Evolutionary conservation across 305 asterid species (phyloP).

Genomic region (Coffea humblotiana): DNA sequence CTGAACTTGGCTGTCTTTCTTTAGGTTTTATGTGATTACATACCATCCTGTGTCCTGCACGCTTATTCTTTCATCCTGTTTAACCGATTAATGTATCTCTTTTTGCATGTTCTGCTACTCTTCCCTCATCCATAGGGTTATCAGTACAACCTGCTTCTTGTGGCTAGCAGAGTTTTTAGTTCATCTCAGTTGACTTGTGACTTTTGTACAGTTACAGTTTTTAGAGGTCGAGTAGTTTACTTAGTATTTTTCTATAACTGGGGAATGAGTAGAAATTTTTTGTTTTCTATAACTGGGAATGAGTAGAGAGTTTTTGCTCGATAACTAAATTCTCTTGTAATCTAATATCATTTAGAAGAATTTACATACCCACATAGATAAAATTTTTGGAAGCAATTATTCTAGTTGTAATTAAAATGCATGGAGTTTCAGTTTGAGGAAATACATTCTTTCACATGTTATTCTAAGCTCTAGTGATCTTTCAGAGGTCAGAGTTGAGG

Average conservation of each 20-base stretch:
- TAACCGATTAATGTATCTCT: neutral
- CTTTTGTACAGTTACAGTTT: neutral
- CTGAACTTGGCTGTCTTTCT: neutral
- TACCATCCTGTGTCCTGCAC: neutral
- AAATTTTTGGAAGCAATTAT: neutral
- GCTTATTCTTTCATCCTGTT: neutral
- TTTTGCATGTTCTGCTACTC: neutral
- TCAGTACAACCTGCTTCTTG: neutral
- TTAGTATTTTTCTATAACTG: neutral
- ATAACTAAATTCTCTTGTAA: neutral
- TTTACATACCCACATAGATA: neutral
- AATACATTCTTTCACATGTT: neutral
- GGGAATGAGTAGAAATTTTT: neutral
- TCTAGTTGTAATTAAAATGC: neutral
- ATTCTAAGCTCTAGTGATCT: neutral
- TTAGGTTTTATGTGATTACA: neutral
- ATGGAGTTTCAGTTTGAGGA: neutral
- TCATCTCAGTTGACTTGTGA: neutral
- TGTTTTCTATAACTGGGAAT: neutral
- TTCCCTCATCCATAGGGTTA: neutral
- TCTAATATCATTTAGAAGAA: neutral
- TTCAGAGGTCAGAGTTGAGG: neutral
- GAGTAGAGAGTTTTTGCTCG: neutral
- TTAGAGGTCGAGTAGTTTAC: neutral
- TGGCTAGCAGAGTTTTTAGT: neutral